Conservation (phyloP, 208 protist genomes). For the Lotmaria passim region DNA sequence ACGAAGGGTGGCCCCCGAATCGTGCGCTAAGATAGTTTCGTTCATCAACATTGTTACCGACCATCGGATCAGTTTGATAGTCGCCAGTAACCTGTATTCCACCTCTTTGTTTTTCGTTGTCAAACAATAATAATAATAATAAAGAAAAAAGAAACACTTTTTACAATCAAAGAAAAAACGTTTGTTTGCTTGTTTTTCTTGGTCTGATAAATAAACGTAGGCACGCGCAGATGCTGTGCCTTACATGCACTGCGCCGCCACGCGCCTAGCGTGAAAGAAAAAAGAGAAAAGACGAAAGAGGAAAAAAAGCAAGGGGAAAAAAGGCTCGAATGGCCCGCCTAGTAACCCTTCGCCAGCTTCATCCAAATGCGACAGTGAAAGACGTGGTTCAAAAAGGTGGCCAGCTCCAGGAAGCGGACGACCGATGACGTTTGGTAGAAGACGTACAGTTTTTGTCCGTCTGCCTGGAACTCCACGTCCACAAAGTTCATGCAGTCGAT, state of each 20-base stretch:
- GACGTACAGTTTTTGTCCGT: conserved; percentile 80
- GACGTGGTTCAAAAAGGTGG: conserved; percentile 70
- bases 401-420: conserved; percentile 76
- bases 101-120: too few species aligned
- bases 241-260: too few species aligned
- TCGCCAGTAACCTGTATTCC: too few species aligned
- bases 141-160: conserved; percentile 1
- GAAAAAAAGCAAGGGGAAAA: neutral
- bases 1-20: too few species aligned
- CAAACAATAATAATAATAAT: neutral
- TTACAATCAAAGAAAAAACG: neutral
- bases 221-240: too few species aligned
- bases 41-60: too few species aligned
- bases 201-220: neutral
- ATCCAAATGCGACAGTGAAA: conserved; percentile 87
- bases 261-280: too few species aligned
- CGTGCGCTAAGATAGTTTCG: too few species aligned
- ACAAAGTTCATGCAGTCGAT: conserved; percentile 74
- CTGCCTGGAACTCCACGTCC: conserved; percentile 79
- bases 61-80: too few species aligned
- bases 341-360: conserved; percentile 36
- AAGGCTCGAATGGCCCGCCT: neutral
- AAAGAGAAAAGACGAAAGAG: neutral
- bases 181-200: neutral
- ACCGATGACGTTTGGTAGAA: conserved; percentile 52